Evolutionary conservation across 768 basidiomycete genomes (phyloP), one percentile per base, ranked within the genome.

Genomic region (Mycena rosella): DNA sequence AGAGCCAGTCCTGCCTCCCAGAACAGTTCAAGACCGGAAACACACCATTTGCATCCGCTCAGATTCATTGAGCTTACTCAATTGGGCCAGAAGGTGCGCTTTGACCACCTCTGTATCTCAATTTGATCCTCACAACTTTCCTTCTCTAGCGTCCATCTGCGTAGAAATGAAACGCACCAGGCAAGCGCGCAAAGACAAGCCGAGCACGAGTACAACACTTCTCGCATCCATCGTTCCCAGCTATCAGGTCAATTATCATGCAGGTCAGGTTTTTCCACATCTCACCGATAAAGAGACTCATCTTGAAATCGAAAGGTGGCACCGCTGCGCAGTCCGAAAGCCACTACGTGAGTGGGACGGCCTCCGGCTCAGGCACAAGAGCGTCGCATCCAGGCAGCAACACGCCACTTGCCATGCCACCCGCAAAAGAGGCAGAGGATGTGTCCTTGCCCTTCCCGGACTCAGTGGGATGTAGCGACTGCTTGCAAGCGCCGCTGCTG

Each of bases 381-480:
- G 24, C 13, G 47, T 9, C 11, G 15, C 24, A 13, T 22, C 44
- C 44, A 45, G 4, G 24, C 47, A 48, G 26, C 26, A 26, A 48
- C 14, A 20, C 24, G 47, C 26, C 47, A 24, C 47, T 48, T 14
- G 22, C 47, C 11, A 48, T 48, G 47, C 47, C 47, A 15, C 13
- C 47, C 47, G 24, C 26, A 15, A 26, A 48, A 14, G 47, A 34
- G 32, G 32, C 32, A 34, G 32, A 34, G 32, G 32, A 48, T n/a
- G n/a, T 26, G 24, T 36, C 34, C 17, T n/a, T 60, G 8, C 49
- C 59, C 2, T 52, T 60, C 48, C 34, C 22, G 7, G 38, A 60
- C 36, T 47, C 20, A 9, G 65, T 67, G 18, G 24, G 29, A 15
- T 67, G 65, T 45, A 15, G 13, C n/a, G 58, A 66, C 29, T 66